Evolutionary conservation across 306 rosid genomes (phyloP).

Genomic region (Styphnolobium japonicum): DNA sequence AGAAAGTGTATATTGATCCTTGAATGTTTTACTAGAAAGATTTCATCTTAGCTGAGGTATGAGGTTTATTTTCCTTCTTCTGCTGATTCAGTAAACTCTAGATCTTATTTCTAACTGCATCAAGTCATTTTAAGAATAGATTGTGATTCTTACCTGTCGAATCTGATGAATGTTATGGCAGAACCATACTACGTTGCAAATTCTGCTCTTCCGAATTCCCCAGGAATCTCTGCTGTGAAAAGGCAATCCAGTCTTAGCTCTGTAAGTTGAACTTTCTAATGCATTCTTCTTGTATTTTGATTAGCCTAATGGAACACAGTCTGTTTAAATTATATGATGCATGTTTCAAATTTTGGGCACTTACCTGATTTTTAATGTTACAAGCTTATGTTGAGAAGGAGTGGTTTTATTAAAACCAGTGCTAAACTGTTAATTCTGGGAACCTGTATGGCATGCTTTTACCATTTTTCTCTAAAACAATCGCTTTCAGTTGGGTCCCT

Average conservation of each 20-base stretch:
- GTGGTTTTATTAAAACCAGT: neutral
- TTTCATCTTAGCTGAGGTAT: constrained; percentile 1
- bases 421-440: neutral
- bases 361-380: neutral
- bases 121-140: neutral
- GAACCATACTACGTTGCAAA: constrained; percentile 53
- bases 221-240: constrained; percentile 51
- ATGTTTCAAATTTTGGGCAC: neutral
- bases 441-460: neutral
- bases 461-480: neutral
- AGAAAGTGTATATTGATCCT: neutral
- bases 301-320: neutral
- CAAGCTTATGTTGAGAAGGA: neutral
- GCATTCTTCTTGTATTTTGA: constrained; percentile 16
- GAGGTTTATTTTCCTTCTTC: neutral
- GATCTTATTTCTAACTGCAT: constrained; percentile 1
- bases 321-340: neutral
- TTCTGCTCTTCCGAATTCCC: constrained; percentile 47
- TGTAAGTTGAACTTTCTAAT: constrained; percentile 58
- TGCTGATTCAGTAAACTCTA: neutral
- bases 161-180: constrained; percentile 47
- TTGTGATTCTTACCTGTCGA: constrained; percentile 26
- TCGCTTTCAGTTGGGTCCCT: neutral
- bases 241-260: constrained; percentile 53
- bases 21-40: neutral